These are phyloP conservation scores for Daldinia grandis DNA, from an alignment of 495 filamentous ascomycete genomes.

Conservation along the genomic window DNA sequence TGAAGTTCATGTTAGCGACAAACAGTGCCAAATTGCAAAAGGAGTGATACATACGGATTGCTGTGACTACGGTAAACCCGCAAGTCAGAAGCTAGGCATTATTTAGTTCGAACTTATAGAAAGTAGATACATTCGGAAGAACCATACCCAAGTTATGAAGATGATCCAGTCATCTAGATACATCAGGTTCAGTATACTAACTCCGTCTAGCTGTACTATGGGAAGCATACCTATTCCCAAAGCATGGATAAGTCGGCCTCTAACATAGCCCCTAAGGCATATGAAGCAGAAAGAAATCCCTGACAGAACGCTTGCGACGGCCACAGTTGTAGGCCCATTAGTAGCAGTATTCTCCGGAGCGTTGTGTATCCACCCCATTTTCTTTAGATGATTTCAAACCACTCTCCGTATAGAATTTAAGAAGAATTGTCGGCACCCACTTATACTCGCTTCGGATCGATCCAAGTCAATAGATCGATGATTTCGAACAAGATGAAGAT, in stretches of 20 bases:
- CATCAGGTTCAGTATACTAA: background rate
- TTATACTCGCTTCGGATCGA: background rate
- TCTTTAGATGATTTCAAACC: background rate
- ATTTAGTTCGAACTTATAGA: background rate
- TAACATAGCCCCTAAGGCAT: constrained; percentile 31
- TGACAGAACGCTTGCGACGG: constrained; percentile 11
- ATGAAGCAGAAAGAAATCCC: constrained; percentile 20
- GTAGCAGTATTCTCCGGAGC: constrained; percentile 19
- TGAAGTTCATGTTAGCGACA: background rate
- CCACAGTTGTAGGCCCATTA: constrained; percentile 14
- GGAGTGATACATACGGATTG: constrained; percentile 16
- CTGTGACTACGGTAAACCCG: constrained; percentile 4
- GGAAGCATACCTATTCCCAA: constrained; percentile 21
- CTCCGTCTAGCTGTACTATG: background rate
- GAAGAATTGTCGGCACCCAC: background rate
- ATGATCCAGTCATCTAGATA: constrained; percentile 31
- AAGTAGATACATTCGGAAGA: background rate
- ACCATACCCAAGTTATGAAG: constrained; percentile 25
- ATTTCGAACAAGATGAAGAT: background rate
- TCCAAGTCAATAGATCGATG: background rate
- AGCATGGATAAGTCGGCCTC: constrained; percentile 7
- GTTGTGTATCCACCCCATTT: constrained; percentile 30
- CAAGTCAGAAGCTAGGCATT: constrained; percentile 17
- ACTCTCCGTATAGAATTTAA: background rate
- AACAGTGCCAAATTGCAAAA: background rate